Percentiles rank a stretch among this genome's conserved stretches.
These are phyloP conservation scores for Hypoxylon sp. DNA, from an alignment of 2,329 filamentous ascomycete genomes.

Conservation along the genomic window DNA sequence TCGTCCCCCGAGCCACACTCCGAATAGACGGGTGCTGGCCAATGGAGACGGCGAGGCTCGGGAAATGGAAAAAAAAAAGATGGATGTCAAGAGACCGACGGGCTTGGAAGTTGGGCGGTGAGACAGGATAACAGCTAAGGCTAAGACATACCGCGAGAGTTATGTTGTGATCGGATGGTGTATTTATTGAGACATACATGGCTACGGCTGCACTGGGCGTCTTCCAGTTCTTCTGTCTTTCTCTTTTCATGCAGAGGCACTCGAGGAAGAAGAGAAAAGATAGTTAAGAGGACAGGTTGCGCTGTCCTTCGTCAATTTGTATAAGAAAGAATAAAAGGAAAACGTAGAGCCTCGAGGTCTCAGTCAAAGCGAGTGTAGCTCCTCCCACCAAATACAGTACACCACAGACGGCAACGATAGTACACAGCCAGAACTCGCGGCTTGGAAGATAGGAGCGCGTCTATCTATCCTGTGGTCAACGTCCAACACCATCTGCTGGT, in stretches of 20 bases:
- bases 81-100: neutral
- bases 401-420: neutral
- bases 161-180: neutral
- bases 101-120: neutral
- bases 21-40: neutral
- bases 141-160: neutral
- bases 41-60: conserved; percentile 5
- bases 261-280: neutral
- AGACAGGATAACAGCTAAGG: neutral
- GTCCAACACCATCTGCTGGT: no score
- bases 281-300: conserved; percentile 17
- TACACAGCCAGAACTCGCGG: neutral
- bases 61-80: neutral
- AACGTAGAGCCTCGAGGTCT: conserved; percentile 24
- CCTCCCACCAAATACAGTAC: conserved; percentile 3
- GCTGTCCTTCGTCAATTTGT: neutral
- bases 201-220: neutral
- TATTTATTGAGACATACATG: neutral
- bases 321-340: no score
- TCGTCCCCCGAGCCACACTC: neutral
- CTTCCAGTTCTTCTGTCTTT: neutral
- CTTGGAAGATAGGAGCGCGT: no score
- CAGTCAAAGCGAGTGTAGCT: conserved; percentile 18
- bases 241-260: neutral
- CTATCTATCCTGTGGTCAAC: no score